Conservation (phyloP, 805 yeast genomes). For the Candida maris region DNA sequence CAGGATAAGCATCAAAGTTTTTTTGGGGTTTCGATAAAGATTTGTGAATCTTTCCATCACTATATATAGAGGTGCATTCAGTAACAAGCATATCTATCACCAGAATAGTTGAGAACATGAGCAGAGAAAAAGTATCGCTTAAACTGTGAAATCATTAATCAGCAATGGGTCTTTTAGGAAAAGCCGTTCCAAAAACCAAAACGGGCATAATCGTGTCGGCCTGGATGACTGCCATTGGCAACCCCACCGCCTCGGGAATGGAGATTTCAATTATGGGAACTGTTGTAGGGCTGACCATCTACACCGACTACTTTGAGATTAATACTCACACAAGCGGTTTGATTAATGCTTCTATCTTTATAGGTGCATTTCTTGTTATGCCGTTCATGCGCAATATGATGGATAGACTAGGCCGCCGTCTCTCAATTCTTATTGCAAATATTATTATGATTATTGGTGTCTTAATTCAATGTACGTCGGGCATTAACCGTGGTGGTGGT, state of each 20-base stretch:
- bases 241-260: conserved; percentile 13
- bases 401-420: conserved; percentile 50
- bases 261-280: conserved; percentile 11
- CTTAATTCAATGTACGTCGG: conserved; percentile 40
- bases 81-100: neutral
- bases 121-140: neutral
- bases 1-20: neutral
- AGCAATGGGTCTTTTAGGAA: conserved; percentile 2
- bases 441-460: conserved; percentile 52
- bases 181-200: conserved; percentile 2
- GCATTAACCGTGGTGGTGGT: conserved; percentile 24
- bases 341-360: conserved; percentile 8
- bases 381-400: conserved; percentile 4
- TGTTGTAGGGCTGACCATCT: conserved; percentile 6
- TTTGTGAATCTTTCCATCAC: neutral
- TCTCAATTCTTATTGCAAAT: conserved; percentile 48
- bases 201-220: conserved; percentile 5
- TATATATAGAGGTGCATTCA: neutral
- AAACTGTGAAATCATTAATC: neutral
- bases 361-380: conserved; percentile 9
- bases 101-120: neutral
- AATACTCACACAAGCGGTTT: conserved; percentile 5
- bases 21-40: neutral
- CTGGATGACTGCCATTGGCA: conserved; percentile 6
- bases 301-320: conserved; percentile 11